Conservation (phyloP, 176 grass and related monocot genomes). For the Thinopyrum elongatum region DNA sequence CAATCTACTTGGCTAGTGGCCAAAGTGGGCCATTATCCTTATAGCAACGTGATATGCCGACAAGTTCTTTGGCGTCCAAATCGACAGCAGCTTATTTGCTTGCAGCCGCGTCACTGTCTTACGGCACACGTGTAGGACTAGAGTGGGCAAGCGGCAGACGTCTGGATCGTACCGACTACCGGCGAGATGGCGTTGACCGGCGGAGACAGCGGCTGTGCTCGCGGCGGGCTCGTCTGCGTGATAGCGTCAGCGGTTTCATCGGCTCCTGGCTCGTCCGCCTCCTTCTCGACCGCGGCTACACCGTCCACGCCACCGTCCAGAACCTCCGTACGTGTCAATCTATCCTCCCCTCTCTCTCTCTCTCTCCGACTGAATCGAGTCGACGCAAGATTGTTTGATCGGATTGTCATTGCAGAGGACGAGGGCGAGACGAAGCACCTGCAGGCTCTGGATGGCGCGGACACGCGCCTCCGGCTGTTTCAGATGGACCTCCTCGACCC, state of each 20-base stretch:
- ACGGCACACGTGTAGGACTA: neutral
- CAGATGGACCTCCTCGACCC: constrained; percentile 59
- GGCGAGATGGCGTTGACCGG: constrained; percentile 17
- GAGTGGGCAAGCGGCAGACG: neutral
- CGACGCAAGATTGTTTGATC: no score
- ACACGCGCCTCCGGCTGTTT: constrained; percentile 44
- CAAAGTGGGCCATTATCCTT: no score
- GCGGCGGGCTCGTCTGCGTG: constrained; percentile 49
- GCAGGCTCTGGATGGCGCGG: constrained; percentile 40
- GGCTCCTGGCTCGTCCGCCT: constrained; percentile 72
- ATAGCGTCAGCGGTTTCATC: constrained; percentile 75
- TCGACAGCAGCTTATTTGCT: no score
- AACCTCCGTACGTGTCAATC: constrained; percentile 33
- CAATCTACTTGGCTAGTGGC: no score
- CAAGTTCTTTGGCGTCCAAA: no score
- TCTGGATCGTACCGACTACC: neutral
- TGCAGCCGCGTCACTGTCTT: no score
- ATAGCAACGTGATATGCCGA: no score
- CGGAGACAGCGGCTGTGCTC: neutral
- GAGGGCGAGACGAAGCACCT: constrained; percentile 72
- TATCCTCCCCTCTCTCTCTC: neutral
- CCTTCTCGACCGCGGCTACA: constrained; percentile 70
- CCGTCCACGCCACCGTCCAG: constrained; percentile 73
- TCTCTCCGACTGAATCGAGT: neutral
- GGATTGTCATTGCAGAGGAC: constrained; percentile 23